Evolutionary conservation across 2,329 filamentous ascomycete species (phyloP), one percentile per base, ranked within the genome.

Genomic region (Dactylellina sp.): DNA sequence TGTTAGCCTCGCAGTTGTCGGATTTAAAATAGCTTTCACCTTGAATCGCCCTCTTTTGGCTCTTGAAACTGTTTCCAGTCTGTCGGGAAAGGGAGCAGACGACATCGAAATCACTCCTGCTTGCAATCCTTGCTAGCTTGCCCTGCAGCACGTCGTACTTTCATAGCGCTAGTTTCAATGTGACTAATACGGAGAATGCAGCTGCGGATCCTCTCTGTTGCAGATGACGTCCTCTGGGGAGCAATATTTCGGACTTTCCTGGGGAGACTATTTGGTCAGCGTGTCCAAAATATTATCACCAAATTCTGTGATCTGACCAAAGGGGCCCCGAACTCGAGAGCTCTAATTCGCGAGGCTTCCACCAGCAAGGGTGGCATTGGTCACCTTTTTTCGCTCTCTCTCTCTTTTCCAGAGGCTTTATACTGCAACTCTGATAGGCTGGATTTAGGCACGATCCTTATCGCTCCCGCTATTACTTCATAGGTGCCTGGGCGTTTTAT

Each of bases 401-500:
- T 32, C 28, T 9, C 28, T 32, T 9, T 32, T 28, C 32, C 28
- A 20, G n/a, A 39, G 9, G 49, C 24, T 39, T 24, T 32, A 59
- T 37, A 49, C 63, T 64, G 57, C 59, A 53, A 39, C 39, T 25
- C 47, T 55, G 66, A 63, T 63, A 63, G 66, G 66, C 37, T 61
- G 49, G 65, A 42, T 60, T 46, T 39, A 22, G 16, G 16, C 16
- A 12, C 22, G 46, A 60, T 62, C 68, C 59, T 72, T 65, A 72
- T 72, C 68, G 68, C 68, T 72, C 39, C 46, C 52, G 68, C 68
- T 72, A 64, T 62, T 50, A 50, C 18, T 50, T 37, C 63, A 59
- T 16, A 16, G 24, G n/a, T 59, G 63, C 46, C 63, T 68, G 46
- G 63, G 53, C 37, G 28, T 60, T 35, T 59, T 22, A 44, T 59